Base-by-base conservation (phyloP, 1,139 yeast species). In the Candida sanyaensis region DNA sequence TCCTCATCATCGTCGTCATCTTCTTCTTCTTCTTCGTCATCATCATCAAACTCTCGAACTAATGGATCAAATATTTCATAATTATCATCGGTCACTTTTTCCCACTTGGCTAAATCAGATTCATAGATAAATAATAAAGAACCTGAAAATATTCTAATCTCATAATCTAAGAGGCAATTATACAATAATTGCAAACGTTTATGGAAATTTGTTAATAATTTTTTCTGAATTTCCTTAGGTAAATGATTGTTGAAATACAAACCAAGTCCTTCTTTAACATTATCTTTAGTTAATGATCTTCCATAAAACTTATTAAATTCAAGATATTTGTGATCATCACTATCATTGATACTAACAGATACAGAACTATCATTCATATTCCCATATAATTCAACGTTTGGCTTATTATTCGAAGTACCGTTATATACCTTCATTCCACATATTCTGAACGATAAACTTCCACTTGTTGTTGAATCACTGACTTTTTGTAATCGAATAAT, bases 361-460 rank as follows among this genome's bases (percentile, higher is more conserved):
- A 48, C 52, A 1, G 61, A 51, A 5, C 61, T 53, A 10, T 50
- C 45, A 34, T 48, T 47, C 59, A 57, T 65, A 11, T 53, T 52
- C 21, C 52, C 50, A 48, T 52, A 59, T 13, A 60, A 31, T 36
- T 53, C 55, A 3, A 26, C 21, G n/a, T 49, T 43, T 0, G 50
- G 50, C 26, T 39, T 33, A 5, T 30, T 12, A 6, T 13, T 37
- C 23, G 34, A 47, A 2, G 11, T 36, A 17, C 55, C 56, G 41
- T 65, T 61, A 54, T 66, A 75, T 2, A 86, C 66, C 57, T 85
- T 86, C 96, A 93, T 88, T 0, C 99, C 99, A 56, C 98, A 92
- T 1, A 93, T 79, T 50, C 99, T 71, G 54, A 86, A 83, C 21
- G 82, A 77, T 17, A 88, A 69, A 1, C 84, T 68, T 0, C 97